These are phyloP conservation scores for Puccinia coronata DNA, from an alignment of 1,284 basidiomycete genomes.

Conservation along the genomic window DNA sequence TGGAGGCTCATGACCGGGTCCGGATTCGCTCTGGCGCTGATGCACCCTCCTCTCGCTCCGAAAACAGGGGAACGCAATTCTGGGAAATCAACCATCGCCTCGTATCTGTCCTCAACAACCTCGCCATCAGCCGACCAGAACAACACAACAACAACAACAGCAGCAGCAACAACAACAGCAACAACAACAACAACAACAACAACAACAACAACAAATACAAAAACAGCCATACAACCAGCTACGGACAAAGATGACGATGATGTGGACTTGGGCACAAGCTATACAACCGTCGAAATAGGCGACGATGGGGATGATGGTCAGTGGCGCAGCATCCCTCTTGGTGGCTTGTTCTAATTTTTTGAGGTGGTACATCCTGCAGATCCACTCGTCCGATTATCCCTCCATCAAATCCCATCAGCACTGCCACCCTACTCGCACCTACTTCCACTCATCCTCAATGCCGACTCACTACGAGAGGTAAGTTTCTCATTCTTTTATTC, in stretches of 20 bases:
- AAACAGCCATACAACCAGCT: too few species aligned
- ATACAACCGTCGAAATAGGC: conserved; percentile 78
- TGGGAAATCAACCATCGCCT: conserved; percentile 73
- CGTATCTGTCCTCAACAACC: conserved; percentile 63
- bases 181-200: conserved; percentile 65
- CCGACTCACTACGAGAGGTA: conserved; percentile 52
- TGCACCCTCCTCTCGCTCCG: neutral
- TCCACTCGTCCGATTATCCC: conserved; percentile 48
- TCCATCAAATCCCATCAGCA: conserved; percentile 47
- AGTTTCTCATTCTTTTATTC: neutral
- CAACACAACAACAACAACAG: conserved; percentile 61
- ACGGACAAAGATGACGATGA: conserved; percentile 50
- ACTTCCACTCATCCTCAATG: conserved; percentile 51
- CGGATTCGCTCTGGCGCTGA: neutral
- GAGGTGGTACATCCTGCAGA: conserved; percentile 11
- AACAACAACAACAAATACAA: conserved; percentile 49
- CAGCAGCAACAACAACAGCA: conserved; percentile 59
- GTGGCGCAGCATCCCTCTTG: conserved; percentile 54
- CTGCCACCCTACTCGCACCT: conserved; percentile 50
- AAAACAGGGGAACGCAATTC: conserved; percentile 68
- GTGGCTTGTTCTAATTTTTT: too few species aligned
- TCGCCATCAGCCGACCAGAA: conserved; percentile 68
- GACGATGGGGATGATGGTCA: conserved; percentile 86
- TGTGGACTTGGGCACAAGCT: conserved; percentile 77
- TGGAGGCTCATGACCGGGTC: too few species aligned